Conservation (phyloP, 2,329 filamentous ascomycete species). For the Botrytis byssoidea region DNA sequence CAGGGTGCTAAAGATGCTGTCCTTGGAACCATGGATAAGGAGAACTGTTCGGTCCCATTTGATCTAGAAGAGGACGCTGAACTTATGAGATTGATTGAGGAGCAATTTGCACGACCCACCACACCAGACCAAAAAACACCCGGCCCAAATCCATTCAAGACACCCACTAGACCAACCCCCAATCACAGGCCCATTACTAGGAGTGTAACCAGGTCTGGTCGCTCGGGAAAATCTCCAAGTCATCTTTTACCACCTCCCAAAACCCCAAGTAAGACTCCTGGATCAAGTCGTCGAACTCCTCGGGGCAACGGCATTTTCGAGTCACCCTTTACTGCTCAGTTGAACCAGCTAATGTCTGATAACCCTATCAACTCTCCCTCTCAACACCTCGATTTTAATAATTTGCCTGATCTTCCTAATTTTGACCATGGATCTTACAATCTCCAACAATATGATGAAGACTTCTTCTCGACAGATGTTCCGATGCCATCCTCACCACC, state of each 20-base stretch:
- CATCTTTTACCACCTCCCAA: slow-evolving; percentile 30
- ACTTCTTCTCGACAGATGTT: slow-evolving; percentile 46
- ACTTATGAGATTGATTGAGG: slow-evolving; percentile 37
- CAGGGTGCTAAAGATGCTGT: slow-evolving; percentile 33
- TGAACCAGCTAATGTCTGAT: slow-evolving; percentile 38
- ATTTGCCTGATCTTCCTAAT: slow-evolving; percentile 37
- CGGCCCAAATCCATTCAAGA: slow-evolving; percentile 37
- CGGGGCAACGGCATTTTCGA: slow-evolving; percentile 35
- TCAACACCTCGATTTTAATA: slow-evolving; percentile 39
- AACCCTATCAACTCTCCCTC: slow-evolving; percentile 33
- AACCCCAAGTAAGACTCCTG: slow-evolving; percentile 36
- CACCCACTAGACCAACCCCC: slow-evolving; percentile 38
- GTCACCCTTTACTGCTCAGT: slow-evolving; percentile 40
- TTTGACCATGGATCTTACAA: slow-evolving; percentile 22
- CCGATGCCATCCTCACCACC: slow-evolving; percentile 49
- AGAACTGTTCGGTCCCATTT: slow-evolving; percentile 34
- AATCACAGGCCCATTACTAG: slow-evolving; percentile 38
- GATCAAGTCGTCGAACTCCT: slow-evolving; percentile 33
- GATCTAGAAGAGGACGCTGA: slow-evolving; percentile 33
- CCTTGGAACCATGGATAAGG: slow-evolving; percentile 34
- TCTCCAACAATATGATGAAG: slow-evolving; percentile 37
- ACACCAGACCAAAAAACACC: slow-evolving; percentile 34
- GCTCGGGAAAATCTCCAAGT: slow-evolving; percentile 35
- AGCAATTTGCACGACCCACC: slow-evolving; percentile 37
- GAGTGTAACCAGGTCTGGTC: slow-evolving; percentile 35